Conservation (phyloP, 768 basidiomycete genomes). For the Lentinula guzmanii region DNA sequence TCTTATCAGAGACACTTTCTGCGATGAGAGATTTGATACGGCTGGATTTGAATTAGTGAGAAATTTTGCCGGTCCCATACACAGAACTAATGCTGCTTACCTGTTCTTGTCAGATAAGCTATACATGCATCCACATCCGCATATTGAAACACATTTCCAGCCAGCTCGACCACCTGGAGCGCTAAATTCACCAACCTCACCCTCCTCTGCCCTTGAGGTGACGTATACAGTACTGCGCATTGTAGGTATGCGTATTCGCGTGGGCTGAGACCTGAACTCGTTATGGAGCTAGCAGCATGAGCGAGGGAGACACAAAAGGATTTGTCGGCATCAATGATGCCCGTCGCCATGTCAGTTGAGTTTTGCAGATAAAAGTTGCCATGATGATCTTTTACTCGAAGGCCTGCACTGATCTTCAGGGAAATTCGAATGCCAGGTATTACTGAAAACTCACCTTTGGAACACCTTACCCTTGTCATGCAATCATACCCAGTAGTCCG, state of each 20-base stretch:
- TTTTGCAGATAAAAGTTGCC: slow-evolving; percentile 70
- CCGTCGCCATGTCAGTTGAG: slow-evolving; percentile 72
- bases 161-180: slow-evolving; percentile 71
- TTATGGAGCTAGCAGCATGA: slow-evolving; percentile 40
- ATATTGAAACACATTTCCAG: slow-evolving; percentile 87
- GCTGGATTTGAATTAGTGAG: slow-evolving; percentile 39
- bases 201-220: slow-evolving; percentile 65
- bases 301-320: slow-evolving; percentile 70
- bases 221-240: slow-evolving; percentile 85
- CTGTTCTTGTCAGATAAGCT: slow-evolving; percentile 67
- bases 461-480: slow-evolving; percentile 76
- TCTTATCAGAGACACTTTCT: slow-evolving; percentile 68
- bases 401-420: slow-evolving; percentile 30
- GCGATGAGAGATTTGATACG: slow-evolving; percentile 52
- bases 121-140: slow-evolving; percentile 88
- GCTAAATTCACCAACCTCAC: slow-evolving; percentile 87
- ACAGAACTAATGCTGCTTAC: slow-evolving; percentile 37
- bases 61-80: background rate
- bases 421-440: slow-evolving; percentile 1
- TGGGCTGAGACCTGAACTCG: slow-evolving; percentile 46
- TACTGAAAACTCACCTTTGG: slow-evolving; percentile 50
- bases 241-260: slow-evolving; percentile 77
- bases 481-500: slow-evolving; percentile 78
- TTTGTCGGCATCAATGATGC: slow-evolving; percentile 76
- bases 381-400: slow-evolving; percentile 58